Percentiles rank a stretch among this genome's conserved stretches.
phyloP scores from a whole-genome alignment of 805 yeast species.

The Zygosaccharomyces rouxii region DNA sequence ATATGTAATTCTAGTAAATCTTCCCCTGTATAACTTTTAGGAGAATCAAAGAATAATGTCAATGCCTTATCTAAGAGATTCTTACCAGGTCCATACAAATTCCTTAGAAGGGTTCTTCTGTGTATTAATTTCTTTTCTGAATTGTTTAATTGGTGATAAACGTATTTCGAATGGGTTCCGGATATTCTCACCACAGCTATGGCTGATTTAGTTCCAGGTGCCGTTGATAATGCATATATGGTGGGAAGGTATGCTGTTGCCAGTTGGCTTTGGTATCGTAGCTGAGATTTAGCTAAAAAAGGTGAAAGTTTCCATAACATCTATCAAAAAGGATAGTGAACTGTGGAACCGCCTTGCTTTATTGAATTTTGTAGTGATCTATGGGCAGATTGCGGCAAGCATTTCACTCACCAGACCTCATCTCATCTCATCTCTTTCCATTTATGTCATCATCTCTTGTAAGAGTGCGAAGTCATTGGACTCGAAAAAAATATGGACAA shows the following conservation, averaged over 20 bases:
- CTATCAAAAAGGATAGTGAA: neutral
- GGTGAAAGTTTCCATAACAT: neutral
- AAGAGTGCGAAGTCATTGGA: neutral
- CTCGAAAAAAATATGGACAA: constrained; percentile 48
- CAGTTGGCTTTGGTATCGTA: neutral
- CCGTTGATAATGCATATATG: constrained; percentile 86
- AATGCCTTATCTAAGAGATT: constrained; percentile 72
- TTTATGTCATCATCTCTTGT: neutral
- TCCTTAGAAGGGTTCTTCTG: constrained; percentile 54
- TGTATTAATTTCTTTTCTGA: constrained; percentile 40
- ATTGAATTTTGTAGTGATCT: neutral
- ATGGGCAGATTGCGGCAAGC: too few relatives aligned
- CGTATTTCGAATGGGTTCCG: constrained; percentile 55
- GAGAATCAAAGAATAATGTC: constrained; percentile 61
- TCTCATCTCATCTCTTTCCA: neutral
- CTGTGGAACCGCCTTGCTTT: too few relatives aligned
- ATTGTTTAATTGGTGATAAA: constrained; percentile 47
- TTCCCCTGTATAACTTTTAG: constrained; percentile 88
- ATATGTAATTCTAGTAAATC: constrained; percentile 83
- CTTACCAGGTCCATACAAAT: constrained; percentile 43
- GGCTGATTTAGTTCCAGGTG: constrained; percentile 68
- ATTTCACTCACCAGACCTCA: too few relatives aligned
- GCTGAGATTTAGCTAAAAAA: neutral
- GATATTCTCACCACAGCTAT: constrained; percentile 80
- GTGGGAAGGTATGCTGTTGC: constrained; percentile 44